Evolutionary conservation across 2,329 filamentous ascomycete genomes (phyloP), one percentile per base, ranked within the genome.

Genomic region (Neofusicoccum sp.): DNA sequence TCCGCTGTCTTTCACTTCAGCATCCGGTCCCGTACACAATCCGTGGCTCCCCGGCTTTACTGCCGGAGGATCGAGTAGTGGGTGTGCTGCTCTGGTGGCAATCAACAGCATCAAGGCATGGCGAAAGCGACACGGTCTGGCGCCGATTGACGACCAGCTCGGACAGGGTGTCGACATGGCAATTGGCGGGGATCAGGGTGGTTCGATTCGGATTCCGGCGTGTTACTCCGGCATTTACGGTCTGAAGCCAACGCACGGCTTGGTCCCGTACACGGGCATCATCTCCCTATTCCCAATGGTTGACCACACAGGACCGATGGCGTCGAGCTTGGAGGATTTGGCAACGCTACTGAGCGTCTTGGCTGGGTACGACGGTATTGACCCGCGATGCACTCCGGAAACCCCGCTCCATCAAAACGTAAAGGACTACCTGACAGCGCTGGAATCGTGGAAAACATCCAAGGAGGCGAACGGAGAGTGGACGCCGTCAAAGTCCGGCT

Each of bases 161-260:
- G 70, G 71, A 12, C 68, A 72, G 53, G 70, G 71, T n/a, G 68
- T 66, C 2, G 73, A 75, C 61, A 67, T 75, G 65, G 72, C 73
- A 4, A 68, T 76, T 28, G 91, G 89, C 36, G 70, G 70, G 3
- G 90, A 93, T 67, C 88, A 89, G 1, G 89, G 90, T 36, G 90
- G 90, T 61, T 90, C 86, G 63, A 84, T 91, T 59, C 86, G 91
- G 34, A 84, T 93, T 36, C 91, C 91, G 0, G 78, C 86, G 0
- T 81, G 83, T 30, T 93, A 89, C 77, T 93, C 90, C 71, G 90
- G 91, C 47, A 77, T 91, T 24, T 96, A 89, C 74, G 91, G 91
- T 1, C 80, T 96, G 61, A 96, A 96, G 74, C 80, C 90, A 1
- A 87, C 85, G 0, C 89, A 95, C 41, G 74, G 74, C 1, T 66